Evolutionary conservation across 805 yeast genomes (phyloP), one percentile per base, ranked within the genome.

Genomic region (Metschnikowia cubensis): DNA sequence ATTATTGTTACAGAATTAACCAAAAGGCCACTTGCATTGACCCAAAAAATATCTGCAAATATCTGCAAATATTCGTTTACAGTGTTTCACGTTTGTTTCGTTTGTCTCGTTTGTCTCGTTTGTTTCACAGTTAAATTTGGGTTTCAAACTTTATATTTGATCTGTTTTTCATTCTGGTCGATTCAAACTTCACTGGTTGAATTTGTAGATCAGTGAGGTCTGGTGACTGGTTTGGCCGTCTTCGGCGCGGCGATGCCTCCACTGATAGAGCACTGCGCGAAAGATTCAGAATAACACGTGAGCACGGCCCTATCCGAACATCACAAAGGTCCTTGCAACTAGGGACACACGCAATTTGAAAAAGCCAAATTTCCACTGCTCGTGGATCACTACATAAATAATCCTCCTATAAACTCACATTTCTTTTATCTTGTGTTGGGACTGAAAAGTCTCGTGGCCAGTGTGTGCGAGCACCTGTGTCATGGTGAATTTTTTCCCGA

Each of bases 261-360:
- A 15, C 35, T 13, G 36, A 41, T 38, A 22, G 25, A 38, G 42
- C 31, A 21, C 36, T 35, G 43, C 36, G 45, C 37, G 15, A 10
- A 39, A 39, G 29, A 42, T 42, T 42, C 31, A 13, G 34, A 42
- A 42, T 42, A 42, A 15, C 45, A 42, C 45, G 45, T 42, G 45
- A 42, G 29, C 45, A 21, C 18, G 29, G 45, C 15, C 45, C 21
- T 14, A 11, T 39, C 34, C 32, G 10, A 39, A 20, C 33, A 29
- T 11, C 13, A n/a, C 14, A 21, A 20, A 22, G 17, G n/a, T 31
- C 22, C 31, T 13, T 31, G 3, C 18, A 11, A 4, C n/a, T 22
- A 14, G 17, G 8, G 15, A 10, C 31, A 21, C 17, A 10, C 15
- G 8, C 4, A 6, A 13, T 11, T 21, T 36, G 7, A 14, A 7